A percentile compares a stretch with the other conserved stretches of the same genome.
These are phyloP conservation scores for Calonectria hawksworthii DNA, from an alignment of 2,329 filamentous ascomycete genomes.

Conservation along the genomic window DNA sequence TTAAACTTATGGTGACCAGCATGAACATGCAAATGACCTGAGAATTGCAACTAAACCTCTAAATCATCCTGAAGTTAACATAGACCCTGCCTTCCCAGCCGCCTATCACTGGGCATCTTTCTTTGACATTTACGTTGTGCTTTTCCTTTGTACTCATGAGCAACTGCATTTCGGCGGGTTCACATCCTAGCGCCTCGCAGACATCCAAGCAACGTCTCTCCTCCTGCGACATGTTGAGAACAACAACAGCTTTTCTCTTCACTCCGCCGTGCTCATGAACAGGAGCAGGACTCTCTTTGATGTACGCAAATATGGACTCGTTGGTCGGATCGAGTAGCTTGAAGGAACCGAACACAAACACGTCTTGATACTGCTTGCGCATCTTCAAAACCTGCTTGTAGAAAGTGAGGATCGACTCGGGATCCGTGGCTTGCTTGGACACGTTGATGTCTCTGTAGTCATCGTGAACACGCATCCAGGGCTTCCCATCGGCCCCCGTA, in stretches of 20 bases:
- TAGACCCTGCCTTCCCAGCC: conserved; percentile 43
- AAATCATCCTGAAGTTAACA: conserved; percentile 14
- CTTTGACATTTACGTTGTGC: neutral
- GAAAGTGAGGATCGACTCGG: conserved; percentile 68
- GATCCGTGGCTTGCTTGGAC: conserved; percentile 59
- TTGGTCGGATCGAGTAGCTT: conserved; percentile 64
- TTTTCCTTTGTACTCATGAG: conserved; percentile 44
- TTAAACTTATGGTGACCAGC: too few relatives aligned
- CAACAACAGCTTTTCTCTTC: conserved; percentile 53
- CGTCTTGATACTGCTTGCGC: conserved; percentile 67
- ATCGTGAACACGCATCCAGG: conserved; percentile 79
- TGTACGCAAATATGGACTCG: conserved; percentile 70
- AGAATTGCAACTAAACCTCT: neutral
- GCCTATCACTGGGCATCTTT: neutral
- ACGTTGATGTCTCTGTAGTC: conserved; percentile 70
- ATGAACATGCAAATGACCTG: too few relatives aligned
- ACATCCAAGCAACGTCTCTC: conserved; percentile 47
- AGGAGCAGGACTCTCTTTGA: conserved; percentile 52
- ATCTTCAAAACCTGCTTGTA: conserved; percentile 68
- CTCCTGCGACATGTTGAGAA: conserved; percentile 62
- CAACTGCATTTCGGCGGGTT: conserved; percentile 29
- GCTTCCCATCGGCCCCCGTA: conserved; percentile 57
- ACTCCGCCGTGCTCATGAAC: conserved; percentile 32
- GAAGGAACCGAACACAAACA: conserved; percentile 75
- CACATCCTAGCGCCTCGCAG: conserved; percentile 36